Conservation (phyloP, 2,329 filamentous ascomycete genomes). For the Parastagonospora nodorum region DNA sequence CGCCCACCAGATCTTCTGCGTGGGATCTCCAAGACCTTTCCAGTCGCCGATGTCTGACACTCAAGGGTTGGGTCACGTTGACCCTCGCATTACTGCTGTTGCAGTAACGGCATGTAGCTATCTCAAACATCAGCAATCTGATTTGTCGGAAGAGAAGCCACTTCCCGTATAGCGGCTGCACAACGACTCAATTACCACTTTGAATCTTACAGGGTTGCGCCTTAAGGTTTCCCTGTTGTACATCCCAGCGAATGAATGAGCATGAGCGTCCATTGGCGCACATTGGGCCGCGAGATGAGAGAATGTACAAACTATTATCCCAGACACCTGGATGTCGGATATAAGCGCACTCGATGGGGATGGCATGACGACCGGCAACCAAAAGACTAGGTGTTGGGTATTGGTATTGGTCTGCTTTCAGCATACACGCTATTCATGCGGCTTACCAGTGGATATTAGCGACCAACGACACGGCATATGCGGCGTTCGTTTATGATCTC, state of each 20-base stretch:
- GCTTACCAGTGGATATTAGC: too few relatives aligned
- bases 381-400: too few relatives aligned
- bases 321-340: conserved; percentile 26
- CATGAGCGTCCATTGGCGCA: conserved; percentile 14
- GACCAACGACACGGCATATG: too few relatives aligned
- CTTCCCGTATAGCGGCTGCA: conserved; percentile 19
- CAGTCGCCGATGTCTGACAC: conserved; percentile 29
- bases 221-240: neutral
- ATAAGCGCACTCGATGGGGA: conserved; percentile 21
- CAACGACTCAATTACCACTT: conserved; percentile 5
- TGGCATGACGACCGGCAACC: neutral
- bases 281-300: conserved; percentile 6
- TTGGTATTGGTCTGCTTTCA: too few relatives aligned
- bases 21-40: conserved; percentile 14
- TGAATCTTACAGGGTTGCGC: too few relatives aligned
- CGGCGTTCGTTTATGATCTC: too few relatives aligned
- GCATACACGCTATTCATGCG: too few relatives aligned
- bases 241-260: conserved; percentile 7
- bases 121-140: conserved; percentile 15
- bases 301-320: conserved; percentile 1
- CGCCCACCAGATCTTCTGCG: conserved; percentile 15
- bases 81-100: conserved; percentile 26
- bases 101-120: conserved; percentile 28
- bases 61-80: conserved; percentile 29
- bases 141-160: conserved; percentile 26